Evolutionary conservation across 1,284 basidiomycete species (phyloP).

Genomic region (Ganoderma boninense): DNA sequence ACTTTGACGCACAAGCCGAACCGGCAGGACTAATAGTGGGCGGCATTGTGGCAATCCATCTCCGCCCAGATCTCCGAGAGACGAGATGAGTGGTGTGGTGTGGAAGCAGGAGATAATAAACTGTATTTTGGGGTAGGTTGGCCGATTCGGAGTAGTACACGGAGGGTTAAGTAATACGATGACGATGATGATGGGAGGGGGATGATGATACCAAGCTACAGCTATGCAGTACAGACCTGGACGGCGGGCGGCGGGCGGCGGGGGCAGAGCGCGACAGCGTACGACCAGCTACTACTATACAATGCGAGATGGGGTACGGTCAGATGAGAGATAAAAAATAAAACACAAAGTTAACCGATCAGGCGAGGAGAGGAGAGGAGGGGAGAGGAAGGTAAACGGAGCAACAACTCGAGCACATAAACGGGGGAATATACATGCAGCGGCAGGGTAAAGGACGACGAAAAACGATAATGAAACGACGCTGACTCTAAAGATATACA

Average conservation of each 20-base stretch:
- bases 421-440: neutral
- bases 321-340: neutral
- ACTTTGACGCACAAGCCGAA: no score
- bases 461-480: neutral
- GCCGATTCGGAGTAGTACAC: neutral
- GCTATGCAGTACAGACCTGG: slow-evolving; percentile 30
- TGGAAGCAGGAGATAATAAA: neutral
- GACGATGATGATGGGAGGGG: neutral
- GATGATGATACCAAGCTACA: slow-evolving; percentile 26
- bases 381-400: neutral
- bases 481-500: neutral
- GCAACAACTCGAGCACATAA: neutral
- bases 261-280: slow-evolving; percentile 21
- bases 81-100: no score
- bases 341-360: neutral
- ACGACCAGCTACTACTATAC: slow-evolving; percentile 29
- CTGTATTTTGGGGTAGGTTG: neutral
- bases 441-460: neutral
- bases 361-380: neutral
- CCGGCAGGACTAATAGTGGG: no score
- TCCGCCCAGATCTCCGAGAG: neutral
- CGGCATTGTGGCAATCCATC: neutral
- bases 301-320: slow-evolving; percentile 3
- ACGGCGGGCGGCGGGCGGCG: neutral
- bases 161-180: neutral